Evolutionary conservation across 1,284 basidiomycete genomes (phyloP).

Genomic region (Ceratobasidium sp.): DNA sequence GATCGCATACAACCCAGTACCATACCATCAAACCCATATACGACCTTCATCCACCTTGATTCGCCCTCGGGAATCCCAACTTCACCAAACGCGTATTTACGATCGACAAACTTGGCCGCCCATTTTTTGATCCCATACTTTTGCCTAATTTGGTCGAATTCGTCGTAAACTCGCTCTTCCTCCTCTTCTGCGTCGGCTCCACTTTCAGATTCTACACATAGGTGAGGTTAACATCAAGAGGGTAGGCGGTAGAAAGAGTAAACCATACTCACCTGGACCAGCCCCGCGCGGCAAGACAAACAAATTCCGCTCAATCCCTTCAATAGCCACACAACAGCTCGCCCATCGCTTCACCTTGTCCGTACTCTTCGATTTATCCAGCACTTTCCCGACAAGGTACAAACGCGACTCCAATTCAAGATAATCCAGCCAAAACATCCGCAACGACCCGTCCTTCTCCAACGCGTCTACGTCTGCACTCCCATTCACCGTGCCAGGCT

Average conservation of each 20-base stretch:
- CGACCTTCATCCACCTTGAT: constrained; percentile 92
- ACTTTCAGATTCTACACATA: constrained; percentile 65
- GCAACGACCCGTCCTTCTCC: constrained; percentile 85
- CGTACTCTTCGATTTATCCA: constrained; percentile 69
- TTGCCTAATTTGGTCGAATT: constrained; percentile 86
- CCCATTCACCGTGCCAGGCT: constrained; percentile 62
- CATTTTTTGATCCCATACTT: constrained; percentile 83
- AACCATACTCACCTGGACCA: constrained; percentile 66
- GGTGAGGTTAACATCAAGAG: constrained; percentile 2
- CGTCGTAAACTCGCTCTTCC: constrained; percentile 80
- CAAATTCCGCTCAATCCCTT: constrained; percentile 91
- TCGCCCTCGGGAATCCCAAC: constrained; percentile 85
- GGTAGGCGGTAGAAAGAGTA: not conserved
- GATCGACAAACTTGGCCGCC: constrained; percentile 86
- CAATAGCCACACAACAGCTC: constrained; percentile 91
- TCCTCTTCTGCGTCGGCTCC: constrained; percentile 84
- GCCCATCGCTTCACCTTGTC: constrained; percentile 69
- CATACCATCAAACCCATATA: constrained; percentile 86
- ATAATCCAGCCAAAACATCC: constrained; percentile 95
- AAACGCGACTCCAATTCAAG: constrained; percentile 84
- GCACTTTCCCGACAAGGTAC: constrained; percentile 90
- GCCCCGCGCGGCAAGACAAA: constrained; percentile 88
- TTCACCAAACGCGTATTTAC: constrained; percentile 95
- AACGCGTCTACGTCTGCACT: constrained; percentile 65
- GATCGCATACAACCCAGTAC: not conserved